Evolutionary conservation across 2,329 filamentous ascomycete genomes (phyloP).

Genomic region (Penicillium brasilianum): DNA sequence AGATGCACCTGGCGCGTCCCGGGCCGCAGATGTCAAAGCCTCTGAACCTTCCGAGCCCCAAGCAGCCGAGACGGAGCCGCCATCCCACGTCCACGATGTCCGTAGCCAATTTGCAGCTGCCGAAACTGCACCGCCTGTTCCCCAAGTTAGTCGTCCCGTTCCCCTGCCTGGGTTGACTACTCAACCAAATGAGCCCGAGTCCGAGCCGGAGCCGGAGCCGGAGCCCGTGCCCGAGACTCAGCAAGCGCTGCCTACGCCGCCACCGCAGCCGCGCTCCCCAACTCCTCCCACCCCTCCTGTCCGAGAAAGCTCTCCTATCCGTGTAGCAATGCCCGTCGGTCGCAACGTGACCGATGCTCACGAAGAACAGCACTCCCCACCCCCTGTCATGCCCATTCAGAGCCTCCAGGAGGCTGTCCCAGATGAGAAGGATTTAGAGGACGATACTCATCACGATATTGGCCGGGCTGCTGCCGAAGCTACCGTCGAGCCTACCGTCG

Average conservation of each 20-base stretch:
- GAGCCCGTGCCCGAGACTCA: slow-evolving; percentile 48
- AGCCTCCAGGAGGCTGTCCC: slow-evolving; percentile 68
- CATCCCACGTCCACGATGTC: slow-evolving; percentile 72
- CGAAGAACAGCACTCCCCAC: slow-evolving; percentile 48
- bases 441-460: slow-evolving; percentile 63
- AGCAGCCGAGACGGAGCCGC: slow-evolving; percentile 59
- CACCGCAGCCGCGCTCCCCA: slow-evolving; percentile 53
- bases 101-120: slow-evolving; percentile 83
- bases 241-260: slow-evolving; percentile 45
- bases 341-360: slow-evolving; percentile 59
- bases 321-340: slow-evolving; percentile 82
- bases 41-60: slow-evolving; percentile 53
- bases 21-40: slow-evolving; percentile 66
- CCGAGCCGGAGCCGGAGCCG: slow-evolving; percentile 46
- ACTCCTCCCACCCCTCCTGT: slow-evolving; percentile 56
- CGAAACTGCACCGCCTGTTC: slow-evolving; percentile 65
- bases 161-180: slow-evolving; percentile 77
- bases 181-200: slow-evolving; percentile 55
- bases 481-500: slow-evolving; percentile 61
- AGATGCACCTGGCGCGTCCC: slow-evolving; percentile 65
- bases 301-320: slow-evolving; percentile 74
- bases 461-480: slow-evolving; percentile 65
- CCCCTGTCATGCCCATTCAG: slow-evolving; percentile 62
- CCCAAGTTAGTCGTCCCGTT: slow-evolving; percentile 69
- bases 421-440: slow-evolving; percentile 68